A percentile compares a stretch with the other conserved stretches of the same genome.
phyloP scores from a whole-genome alignment of 805 yeast genomes.

The Metschnikowia matae region DNA sequence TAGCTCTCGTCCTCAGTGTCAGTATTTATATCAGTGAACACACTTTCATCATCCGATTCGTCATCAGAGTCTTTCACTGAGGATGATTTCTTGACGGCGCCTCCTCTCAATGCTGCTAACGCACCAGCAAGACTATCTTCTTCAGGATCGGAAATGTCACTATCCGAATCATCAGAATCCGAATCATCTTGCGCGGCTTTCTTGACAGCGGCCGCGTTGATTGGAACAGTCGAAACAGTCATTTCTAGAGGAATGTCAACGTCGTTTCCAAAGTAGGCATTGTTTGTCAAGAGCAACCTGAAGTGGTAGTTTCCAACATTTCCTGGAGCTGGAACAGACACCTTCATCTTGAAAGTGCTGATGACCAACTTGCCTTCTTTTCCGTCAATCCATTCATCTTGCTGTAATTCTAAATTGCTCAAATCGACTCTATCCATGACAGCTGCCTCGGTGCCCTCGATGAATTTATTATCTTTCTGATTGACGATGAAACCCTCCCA shows the following conservation, averaged over 20 bases:
- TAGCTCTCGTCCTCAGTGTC: constrained; percentile 38
- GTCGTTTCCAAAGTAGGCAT: constrained; percentile 81
- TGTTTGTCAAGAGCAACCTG: constrained; percentile 64
- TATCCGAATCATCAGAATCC: constrained; percentile 44
- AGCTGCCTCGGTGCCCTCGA: constrained; percentile 57
- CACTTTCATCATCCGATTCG: constrained; percentile 35
- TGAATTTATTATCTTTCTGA: constrained; percentile 77
- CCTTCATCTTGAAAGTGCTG: constrained; percentile 72
- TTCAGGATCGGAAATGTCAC: constrained; percentile 62
- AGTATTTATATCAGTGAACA: constrained; percentile 43
- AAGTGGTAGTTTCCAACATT: constrained; percentile 61
- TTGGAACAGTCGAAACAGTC: constrained; percentile 57
- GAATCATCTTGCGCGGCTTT: constrained; percentile 29
- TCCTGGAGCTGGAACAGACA: constrained; percentile 76
- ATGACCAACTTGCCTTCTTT: constrained; percentile 40
- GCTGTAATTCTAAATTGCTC: constrained; percentile 50
- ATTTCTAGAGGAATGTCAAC: constrained; percentile 65
- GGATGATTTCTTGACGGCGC: constrained; percentile 41
- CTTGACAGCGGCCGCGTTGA: constrained; percentile 17
- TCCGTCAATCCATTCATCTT: constrained; percentile 48
- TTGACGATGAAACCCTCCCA: constrained; percentile 70
- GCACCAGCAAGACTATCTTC: constrained; percentile 77
- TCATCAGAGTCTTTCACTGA: constrained; percentile 38
- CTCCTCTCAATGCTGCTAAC: constrained; percentile 65
- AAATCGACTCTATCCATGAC: constrained; percentile 49